Percentiles rank a stretch among this genome's conserved stretches.
phyloP scores from a whole-genome alignment of 345 rosid genomes.

The Eucalyptus marginata region DNA sequence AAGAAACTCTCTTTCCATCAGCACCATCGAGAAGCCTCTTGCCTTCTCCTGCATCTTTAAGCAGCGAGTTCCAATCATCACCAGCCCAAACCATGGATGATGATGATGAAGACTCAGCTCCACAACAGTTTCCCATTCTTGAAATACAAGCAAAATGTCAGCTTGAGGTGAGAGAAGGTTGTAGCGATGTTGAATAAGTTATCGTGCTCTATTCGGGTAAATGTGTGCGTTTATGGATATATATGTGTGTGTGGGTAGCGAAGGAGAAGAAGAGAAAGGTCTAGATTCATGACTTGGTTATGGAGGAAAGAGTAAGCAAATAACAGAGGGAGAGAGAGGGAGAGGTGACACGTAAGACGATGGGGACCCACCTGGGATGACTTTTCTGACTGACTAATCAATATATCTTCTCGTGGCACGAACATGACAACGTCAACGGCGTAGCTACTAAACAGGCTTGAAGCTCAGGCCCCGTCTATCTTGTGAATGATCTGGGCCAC shows the following conservation, averaged over 20 bases:
- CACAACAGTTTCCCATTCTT: slow-evolving; percentile 37
- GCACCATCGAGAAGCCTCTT: background rate
- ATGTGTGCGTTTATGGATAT: background rate
- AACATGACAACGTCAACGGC: background rate
- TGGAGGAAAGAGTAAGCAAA: background rate
- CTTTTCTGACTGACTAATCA: background rate
- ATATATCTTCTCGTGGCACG: background rate
- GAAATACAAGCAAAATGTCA: background rate
- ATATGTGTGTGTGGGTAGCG: background rate
- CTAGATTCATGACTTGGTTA: background rate
- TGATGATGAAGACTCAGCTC: background rate
- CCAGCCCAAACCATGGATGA: slow-evolving; percentile 13
- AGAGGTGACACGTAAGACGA: background rate
- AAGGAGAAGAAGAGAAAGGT: background rate
- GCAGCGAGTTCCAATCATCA: slow-evolving; percentile 21
- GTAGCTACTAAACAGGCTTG: no score
- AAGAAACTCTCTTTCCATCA: background rate
- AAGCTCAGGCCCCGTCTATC: no score
- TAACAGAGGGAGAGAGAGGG: background rate
- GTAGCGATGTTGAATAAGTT: background rate
- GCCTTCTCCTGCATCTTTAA: background rate
- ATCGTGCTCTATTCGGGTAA: background rate
- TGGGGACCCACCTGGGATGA: background rate
- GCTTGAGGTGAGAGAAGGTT: background rate
- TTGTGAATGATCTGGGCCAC: no score